A percentile compares a stretch with the other conserved stretches of the same genome.
These are phyloP conservation scores for Knoxdaviesia proteae DNA, from an alignment of 2,329 filamentous ascomycete species.

Conservation along the genomic window DNA sequence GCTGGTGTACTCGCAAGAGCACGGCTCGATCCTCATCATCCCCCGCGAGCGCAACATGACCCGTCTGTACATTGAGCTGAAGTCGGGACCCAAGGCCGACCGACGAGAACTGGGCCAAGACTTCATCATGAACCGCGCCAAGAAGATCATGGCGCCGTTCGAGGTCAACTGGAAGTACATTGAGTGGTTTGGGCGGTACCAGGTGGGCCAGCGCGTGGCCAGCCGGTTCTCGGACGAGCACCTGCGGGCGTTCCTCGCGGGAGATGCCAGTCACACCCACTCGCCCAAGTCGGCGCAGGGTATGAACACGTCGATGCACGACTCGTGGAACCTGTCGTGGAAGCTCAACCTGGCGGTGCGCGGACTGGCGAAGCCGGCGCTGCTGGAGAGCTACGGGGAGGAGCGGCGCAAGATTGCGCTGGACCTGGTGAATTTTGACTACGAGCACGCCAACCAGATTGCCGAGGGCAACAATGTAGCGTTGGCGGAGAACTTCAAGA, in stretches of 20 bases:
- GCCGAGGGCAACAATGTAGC: slow-evolving; percentile 40
- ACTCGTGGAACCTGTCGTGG: slow-evolving; percentile 39
- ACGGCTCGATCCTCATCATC: slow-evolving; percentile 53
- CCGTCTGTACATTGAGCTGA: slow-evolving; percentile 36
- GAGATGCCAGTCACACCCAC: slow-evolving; percentile 53
- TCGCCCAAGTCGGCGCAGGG: slow-evolving; percentile 52
- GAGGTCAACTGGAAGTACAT: slow-evolving; percentile 35
- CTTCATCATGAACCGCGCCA: slow-evolving; percentile 49
- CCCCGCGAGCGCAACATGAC: slow-evolving; percentile 56
- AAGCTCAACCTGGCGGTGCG: slow-evolving; percentile 30
- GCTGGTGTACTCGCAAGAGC: slow-evolving; percentile 42
- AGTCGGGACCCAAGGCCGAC: slow-evolving; percentile 20
- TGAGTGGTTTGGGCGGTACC: slow-evolving; percentile 54
- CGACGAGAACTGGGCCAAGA: slow-evolving; percentile 30
- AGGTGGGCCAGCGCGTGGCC: slow-evolving; percentile 51
- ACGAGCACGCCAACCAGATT: slow-evolving; percentile 34
- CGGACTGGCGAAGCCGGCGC: slow-evolving; percentile 28
- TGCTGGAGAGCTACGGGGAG: slow-evolving; percentile 39
- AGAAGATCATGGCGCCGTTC: slow-evolving; percentile 38
- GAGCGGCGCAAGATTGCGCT: slow-evolving; percentile 41
- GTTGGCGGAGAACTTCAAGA: slow-evolving; percentile 46
- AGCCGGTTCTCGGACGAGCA: slow-evolving; percentile 44
- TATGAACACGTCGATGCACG: slow-evolving; percentile 41
- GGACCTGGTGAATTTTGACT: slow-evolving; percentile 38
- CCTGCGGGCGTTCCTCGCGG: slow-evolving; percentile 43